phyloP scores from a whole-genome alignment of 2,329 filamentous ascomycete species.

The Colletotrichum siamense region DNA sequence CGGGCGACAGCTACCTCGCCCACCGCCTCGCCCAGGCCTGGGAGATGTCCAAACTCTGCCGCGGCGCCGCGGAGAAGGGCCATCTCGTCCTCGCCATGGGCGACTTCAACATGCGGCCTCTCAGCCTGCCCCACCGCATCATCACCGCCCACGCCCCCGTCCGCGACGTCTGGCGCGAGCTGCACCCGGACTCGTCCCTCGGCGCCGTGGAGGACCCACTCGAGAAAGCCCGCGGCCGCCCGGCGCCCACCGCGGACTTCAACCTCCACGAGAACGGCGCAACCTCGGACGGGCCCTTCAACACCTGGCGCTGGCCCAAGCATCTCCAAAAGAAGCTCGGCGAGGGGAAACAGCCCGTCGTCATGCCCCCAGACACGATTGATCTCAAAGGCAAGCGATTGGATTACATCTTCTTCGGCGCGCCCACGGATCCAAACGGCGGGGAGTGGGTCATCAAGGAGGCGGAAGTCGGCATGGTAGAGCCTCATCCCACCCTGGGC shows the following conservation, averaged over 20 bases:
- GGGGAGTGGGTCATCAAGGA: constrained; percentile 72
- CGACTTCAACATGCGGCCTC: constrained; percentile 96
- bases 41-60: constrained; percentile 91
- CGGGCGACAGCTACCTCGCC: constrained; percentile 84
- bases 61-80: constrained; percentile 78
- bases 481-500: constrained; percentile 78
- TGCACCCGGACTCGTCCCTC: constrained; percentile 84
- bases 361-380: constrained; percentile 66
- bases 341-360: constrained; percentile 64
- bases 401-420: constrained; percentile 89
- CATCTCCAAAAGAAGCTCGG: constrained; percentile 70
- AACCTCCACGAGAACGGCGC: constrained; percentile 84
- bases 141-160: constrained; percentile 81
- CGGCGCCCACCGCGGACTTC: constrained; percentile 76
- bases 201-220: constrained; percentile 72
- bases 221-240: constrained; percentile 69
- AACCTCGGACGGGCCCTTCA: constrained; percentile 84
- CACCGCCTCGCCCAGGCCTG: constrained; percentile 93
- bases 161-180: constrained; percentile 81
- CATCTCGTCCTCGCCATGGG: constrained; percentile 86
- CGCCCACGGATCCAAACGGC: constrained; percentile 27
- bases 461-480: constrained; percentile 78
- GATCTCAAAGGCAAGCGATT: constrained; percentile 85
- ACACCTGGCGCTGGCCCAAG: constrained; percentile 92
- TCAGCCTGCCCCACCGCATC: constrained; percentile 82